Evolutionary conservation across 1,139 yeast genomes (phyloP), one percentile per base, ranked within the genome.

Genomic region (Lodderomyces elongisporus): DNA sequence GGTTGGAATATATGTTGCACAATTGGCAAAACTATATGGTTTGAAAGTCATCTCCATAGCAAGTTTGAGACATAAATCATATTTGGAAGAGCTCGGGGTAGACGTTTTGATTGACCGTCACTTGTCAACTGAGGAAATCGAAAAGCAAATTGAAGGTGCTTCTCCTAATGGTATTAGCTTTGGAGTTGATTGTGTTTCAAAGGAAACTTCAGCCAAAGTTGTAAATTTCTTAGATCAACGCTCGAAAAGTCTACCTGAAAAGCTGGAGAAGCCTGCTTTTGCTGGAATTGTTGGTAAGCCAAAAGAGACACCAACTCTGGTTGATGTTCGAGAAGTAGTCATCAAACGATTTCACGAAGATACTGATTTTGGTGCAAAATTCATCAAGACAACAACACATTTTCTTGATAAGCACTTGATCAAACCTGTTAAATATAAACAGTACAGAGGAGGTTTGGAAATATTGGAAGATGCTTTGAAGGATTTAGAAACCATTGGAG

Each of bases 141-240:
- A 27, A 2, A 14, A 31, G n/a, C 20, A 40, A 30, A 34, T 38
- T 4, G 44, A 34, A 46, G 46, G 28, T 28, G 50, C 15, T 10
- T 33, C 30, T 4, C 42, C 43, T 3, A 50, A 51, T 3, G 52
- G 52, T 17, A 48, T 66, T 10, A 31, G 40, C 14, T 61, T 49
- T 41, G 74, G 68, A 5, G 56, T 69, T 31, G 75, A 69, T 46
- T 65, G 70, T 38, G 68, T 67, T 13, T 66, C 72, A 2, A 65
- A 59, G 35, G 58, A 61, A 29, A 65, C 72, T 2, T 58, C 74
- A 1, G 47, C 48, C 3, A 37, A 41, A 3, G 56, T 66, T 9
- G 38, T 60, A 5, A 50, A 51, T 14, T 40, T 65, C 5, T 42
- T 66, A n/a, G 42, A 37, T n/a, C 4, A 17, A 17, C 29, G 40